These are phyloP conservation scores for Clohesyomyces aquaticus DNA, from an alignment of 495 filamentous ascomycete species.

Conservation along the genomic window DNA sequence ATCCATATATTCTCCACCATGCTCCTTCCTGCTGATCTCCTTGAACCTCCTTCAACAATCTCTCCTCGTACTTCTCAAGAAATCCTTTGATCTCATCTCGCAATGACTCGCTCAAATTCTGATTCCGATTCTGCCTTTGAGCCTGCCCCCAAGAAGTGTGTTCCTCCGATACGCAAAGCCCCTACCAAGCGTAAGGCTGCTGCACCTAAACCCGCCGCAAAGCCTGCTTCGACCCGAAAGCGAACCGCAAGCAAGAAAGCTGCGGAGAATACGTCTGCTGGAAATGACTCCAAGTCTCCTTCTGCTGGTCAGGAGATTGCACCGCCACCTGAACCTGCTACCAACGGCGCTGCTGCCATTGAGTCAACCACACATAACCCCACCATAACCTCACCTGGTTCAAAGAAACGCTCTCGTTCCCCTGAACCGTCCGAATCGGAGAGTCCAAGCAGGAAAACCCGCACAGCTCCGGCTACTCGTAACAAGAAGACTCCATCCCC, in stretches of 20 bases:
- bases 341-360: neutral
- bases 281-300: too few relatives aligned
- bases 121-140: neutral
- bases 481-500: neutral
- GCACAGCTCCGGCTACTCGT: neutral
- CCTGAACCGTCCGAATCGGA: neutral
- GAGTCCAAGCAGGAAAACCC: neutral
- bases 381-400: neutral
- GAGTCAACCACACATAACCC: neutral
- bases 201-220: neutral
- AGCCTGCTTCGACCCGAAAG: neutral
- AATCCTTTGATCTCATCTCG: neutral
- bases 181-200: neutral
- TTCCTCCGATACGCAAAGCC: neutral
- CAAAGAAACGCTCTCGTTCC: neutral
- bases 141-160: neutral
- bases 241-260: neutral
- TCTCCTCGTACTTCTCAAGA: neutral
- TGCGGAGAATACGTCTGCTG: too few relatives aligned
- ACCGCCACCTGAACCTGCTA: neutral
- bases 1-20: neutral
- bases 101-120: neutral
- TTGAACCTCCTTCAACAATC: neutral
- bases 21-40: constrained; percentile 4
- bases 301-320: neutral